Percentiles rank a stretch among this genome's conserved stretches.
These are phyloP conservation scores for Kernera saxatilis DNA, from an alignment of 345 rosid species.

Conservation along the genomic window DNA sequence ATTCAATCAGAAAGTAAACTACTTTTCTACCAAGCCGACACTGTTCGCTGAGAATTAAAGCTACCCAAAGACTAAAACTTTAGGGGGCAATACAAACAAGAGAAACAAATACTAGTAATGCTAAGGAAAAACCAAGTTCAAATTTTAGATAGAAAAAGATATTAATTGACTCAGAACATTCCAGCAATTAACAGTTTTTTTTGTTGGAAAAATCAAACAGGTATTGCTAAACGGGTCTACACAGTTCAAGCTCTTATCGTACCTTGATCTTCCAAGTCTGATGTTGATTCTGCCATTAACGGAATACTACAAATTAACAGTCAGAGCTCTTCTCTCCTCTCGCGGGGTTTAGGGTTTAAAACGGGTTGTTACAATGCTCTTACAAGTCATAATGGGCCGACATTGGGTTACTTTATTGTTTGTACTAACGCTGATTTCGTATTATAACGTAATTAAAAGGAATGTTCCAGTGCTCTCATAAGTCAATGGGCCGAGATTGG, in stretches of 20 bases:
- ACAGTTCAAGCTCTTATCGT: not conserved
- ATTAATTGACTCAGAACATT: not conserved
- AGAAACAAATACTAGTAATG: not conserved
- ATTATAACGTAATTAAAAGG: too few species aligned
- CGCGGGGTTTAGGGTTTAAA: slow-evolving; percentile 17
- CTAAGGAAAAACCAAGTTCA: not conserved
- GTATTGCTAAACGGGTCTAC: not conserved
- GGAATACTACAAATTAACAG: not conserved
- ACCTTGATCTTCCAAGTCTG: slow-evolving; percentile 12
- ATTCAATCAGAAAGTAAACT: not conserved
- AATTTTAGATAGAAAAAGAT: not conserved
- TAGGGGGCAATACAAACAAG: not conserved
- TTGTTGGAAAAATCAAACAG: not conserved
- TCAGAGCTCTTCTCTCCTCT: not conserved
- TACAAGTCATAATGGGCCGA: slow-evolving; percentile 3
- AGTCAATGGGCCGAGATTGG: not conserved
- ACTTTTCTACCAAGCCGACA: not conserved
- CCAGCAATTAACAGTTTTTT: not conserved
- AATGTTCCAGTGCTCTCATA: too few species aligned
- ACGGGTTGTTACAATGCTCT: not conserved
- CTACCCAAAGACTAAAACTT: not conserved
- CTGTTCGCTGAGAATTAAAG: not conserved
- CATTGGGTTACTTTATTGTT: too few species aligned
- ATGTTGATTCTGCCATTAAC: not conserved
- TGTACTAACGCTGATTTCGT: too few species aligned